Percentiles rank a stretch among this genome's conserved stretches.
Conservation (phyloP, 306 rosid genomes). For the Cicer arietinum region DNA sequence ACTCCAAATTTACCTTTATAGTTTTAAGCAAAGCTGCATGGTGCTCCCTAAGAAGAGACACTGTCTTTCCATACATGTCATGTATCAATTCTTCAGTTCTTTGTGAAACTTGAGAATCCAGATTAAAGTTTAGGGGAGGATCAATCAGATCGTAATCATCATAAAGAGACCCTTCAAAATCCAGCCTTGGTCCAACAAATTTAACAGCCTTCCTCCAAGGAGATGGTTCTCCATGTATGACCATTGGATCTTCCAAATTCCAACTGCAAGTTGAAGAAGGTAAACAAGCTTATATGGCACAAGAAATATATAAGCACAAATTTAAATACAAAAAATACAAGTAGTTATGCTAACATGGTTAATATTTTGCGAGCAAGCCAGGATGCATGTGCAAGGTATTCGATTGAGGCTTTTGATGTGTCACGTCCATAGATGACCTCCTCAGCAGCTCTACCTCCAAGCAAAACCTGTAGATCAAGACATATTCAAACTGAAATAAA, state of each 20-base stretch:
- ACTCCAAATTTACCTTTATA: conserved; percentile 67
- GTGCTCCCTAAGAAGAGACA: conserved; percentile 74
- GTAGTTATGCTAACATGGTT: conserved; percentile 67
- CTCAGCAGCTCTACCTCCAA: conserved; percentile 98
- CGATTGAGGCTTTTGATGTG: conserved; percentile 87
- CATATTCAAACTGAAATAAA: conserved; percentile 28
- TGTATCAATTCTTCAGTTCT: conserved; percentile 77
- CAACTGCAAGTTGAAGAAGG: conserved; percentile 59
- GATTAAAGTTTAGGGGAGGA: conserved; percentile 82
- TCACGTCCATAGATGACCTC: conserved; percentile 95
- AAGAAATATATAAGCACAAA: conserved; percentile 34
- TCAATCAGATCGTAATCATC: conserved; percentile 73
- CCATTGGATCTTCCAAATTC: conserved; percentile 97
- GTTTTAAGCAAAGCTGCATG: conserved; percentile 89
- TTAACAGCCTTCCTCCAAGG: conserved; percentile 81
- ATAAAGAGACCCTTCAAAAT: conserved; percentile 94
- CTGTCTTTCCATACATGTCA: conserved; percentile 68
- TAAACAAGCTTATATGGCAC: conserved; percentile 35
- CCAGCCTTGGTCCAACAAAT: conserved; percentile 92
- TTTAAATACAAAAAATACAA: conserved; percentile 11
- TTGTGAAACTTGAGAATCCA: conserved; percentile 78
- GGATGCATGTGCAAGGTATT: conserved; percentile 93
- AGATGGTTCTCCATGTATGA: conserved; percentile 92
- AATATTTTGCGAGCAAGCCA: conserved; percentile 99
- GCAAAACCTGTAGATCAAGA: conserved; percentile 67